Conservation (phyloP, 352 stramenopile genomes). For the Plasmopara viticola region DNA sequence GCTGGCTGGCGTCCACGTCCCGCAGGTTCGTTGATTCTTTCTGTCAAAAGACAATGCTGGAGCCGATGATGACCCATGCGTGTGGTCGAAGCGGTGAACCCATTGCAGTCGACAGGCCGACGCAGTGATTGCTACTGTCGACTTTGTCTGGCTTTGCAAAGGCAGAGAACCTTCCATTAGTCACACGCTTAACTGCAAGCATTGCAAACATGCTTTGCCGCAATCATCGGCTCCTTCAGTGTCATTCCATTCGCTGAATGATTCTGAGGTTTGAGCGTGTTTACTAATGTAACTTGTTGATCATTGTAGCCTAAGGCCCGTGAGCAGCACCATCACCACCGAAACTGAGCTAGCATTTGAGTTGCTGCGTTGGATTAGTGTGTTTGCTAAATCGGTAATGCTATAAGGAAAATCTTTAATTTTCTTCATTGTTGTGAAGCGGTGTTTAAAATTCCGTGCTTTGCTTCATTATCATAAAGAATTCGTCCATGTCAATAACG, state of each 20-base stretch:
- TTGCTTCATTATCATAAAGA: conserved; percentile 87
- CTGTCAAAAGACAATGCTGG: conserved; percentile 55
- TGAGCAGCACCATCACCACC: conserved; percentile 72
- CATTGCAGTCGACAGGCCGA: conserved; percentile 27
- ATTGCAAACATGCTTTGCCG: not conserved
- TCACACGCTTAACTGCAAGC: not conserved
- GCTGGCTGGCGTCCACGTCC: conserved; percentile 84
- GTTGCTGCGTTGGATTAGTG: not conserved
- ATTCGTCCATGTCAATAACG: conserved; percentile 88
- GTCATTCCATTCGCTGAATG: conserved; percentile 14
- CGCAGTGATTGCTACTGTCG: not conserved
- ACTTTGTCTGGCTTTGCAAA: conserved; percentile 9
- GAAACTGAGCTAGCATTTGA: conserved; percentile 51
- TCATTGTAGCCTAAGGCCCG: conserved; percentile 54
- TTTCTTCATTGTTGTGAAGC: not conserved
- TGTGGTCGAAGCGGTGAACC: conserved; percentile 55
- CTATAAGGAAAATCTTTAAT: conserved; percentile 28
- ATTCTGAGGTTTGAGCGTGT: conserved; percentile 34
- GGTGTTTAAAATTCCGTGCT: conserved; percentile 57
- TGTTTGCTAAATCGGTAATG: conserved; percentile 30
- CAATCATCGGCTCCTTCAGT: conserved; percentile 48
- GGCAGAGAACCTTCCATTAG: not conserved
- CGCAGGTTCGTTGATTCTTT: conserved; percentile 58
- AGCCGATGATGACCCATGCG: conserved; percentile 51
- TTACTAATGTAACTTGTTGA: conserved; percentile 13